These are phyloP conservation scores for Astraeus odoratus DNA, from an alignment of 768 basidiomycete species.

Conservation along the genomic window DNA sequence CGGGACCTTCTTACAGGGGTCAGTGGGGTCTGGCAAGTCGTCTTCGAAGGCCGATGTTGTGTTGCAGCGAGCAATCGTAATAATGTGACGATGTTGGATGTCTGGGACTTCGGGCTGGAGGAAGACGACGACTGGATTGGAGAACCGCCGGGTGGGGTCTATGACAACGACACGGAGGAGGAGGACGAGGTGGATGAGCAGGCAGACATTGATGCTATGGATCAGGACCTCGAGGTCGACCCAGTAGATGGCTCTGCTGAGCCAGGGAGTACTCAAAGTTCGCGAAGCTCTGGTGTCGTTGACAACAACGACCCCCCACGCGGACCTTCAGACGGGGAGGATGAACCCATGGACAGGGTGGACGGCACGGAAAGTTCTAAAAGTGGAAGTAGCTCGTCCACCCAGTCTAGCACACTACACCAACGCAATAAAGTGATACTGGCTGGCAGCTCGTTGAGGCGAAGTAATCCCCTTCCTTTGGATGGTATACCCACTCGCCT, in stretches of 20 bases:
- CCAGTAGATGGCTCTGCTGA: conserved; percentile 27
- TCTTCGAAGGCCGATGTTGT: conserved; percentile 90
- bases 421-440: conserved; percentile 12
- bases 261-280: conserved; percentile 17
- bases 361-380: conserved; percentile 23
- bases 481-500: conserved; percentile 30
- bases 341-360: conserved; percentile 27
- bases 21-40: conserved; percentile 96
- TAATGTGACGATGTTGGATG: conserved; percentile 73
- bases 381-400: conserved; percentile 22
- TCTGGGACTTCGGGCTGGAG: conserved; percentile 83
- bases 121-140: conserved; percentile 76
- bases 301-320: conserved; percentile 21
- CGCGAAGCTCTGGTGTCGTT: conserved; percentile 22
- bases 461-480: conserved; percentile 20
- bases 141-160: conserved; percentile 67
- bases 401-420: conserved; percentile 9
- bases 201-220: conserved; percentile 65
- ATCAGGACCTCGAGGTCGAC: conserved; percentile 45
- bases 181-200: conserved; percentile 42
- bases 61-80: conserved; percentile 88
- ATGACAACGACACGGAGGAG: conserved; percentile 60
- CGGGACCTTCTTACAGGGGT: conserved; percentile 88
- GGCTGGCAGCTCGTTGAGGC: conserved; percentile 21
- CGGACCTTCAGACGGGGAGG: conserved; percentile 23